Evolutionary conservation across 805 yeast species (phyloP).

Genomic region (Yarrowia bubula): DNA sequence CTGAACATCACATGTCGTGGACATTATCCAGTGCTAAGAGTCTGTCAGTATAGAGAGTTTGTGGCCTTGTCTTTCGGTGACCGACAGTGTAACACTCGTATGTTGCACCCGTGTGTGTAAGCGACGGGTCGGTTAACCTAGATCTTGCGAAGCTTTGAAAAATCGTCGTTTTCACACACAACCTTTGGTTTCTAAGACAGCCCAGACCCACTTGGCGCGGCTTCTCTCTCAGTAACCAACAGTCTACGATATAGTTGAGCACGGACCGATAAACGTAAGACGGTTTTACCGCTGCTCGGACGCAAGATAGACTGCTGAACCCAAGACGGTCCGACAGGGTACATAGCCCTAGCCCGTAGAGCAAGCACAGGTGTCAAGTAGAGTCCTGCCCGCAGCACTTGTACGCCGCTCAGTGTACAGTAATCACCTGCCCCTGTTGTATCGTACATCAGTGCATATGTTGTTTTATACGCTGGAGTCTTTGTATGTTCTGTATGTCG

Average conservation of each 20-base stretch:
- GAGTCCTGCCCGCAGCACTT: not conserved
- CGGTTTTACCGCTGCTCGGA: not conserved
- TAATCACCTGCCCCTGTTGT: conserved; percentile 1
- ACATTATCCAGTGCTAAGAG: too few relatives aligned
- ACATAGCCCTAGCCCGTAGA: not conserved
- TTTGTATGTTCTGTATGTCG: not conserved
- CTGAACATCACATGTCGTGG: conserved; percentile 7
- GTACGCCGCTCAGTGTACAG: not conserved
- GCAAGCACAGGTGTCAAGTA: not conserved
- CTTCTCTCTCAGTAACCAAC: not conserved
- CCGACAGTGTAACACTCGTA: not conserved
- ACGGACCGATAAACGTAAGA: not conserved
- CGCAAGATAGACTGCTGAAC: not conserved
- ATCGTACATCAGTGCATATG: conserved; percentile 4
- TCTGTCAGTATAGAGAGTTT: too few relatives aligned
- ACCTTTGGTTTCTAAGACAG: conserved; percentile 4
- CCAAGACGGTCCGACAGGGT: not conserved
- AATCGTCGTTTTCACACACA: not conserved
- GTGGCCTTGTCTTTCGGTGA: too few relatives aligned
- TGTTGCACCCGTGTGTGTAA: not conserved
- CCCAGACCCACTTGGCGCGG: not conserved
- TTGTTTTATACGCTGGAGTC: conserved; percentile 4
- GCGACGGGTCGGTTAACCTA: conserved; percentile 1
- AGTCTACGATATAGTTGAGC: not conserved
- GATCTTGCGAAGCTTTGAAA: not conserved